Conservation (phyloP, 495 filamentous ascomycete genomes). For the Aspergillus ostianus region DNA sequence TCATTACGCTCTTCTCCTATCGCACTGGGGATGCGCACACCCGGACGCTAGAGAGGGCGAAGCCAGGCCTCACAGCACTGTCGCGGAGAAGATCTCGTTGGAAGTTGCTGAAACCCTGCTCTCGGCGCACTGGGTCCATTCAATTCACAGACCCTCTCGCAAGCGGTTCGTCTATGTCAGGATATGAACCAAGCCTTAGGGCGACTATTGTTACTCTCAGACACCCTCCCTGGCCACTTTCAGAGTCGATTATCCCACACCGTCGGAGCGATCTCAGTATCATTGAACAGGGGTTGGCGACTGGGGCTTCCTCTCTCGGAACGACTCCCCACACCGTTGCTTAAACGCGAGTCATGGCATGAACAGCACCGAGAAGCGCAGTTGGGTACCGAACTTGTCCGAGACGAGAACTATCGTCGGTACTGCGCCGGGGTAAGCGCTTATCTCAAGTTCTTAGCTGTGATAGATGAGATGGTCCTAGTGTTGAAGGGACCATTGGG, state of each 20-base stretch:
- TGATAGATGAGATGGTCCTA: constrained; percentile 38
- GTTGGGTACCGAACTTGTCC: constrained; percentile 26
- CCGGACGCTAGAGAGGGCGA: not conserved
- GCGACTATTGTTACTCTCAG: constrained; percentile 30
- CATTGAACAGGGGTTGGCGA: constrained; percentile 33
- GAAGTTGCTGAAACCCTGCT: constrained; percentile 27
- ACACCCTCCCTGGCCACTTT: constrained; percentile 30
- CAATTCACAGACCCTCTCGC: constrained; percentile 27
- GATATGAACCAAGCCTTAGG: constrained; percentile 34
- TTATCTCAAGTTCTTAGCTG: constrained; percentile 33
- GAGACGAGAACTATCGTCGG: constrained; percentile 35
- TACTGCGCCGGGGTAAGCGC: constrained; percentile 39
- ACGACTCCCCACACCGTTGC: constrained; percentile 34
- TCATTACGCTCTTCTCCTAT: constrained; percentile 41
- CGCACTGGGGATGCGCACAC: constrained; percentile 28
- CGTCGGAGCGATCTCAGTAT: constrained; percentile 31
- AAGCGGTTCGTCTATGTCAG: constrained; percentile 32
- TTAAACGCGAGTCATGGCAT: constrained; percentile 31
- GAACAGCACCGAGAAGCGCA: constrained; percentile 19
- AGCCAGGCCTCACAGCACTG: constrained; percentile 18
- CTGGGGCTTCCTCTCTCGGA: constrained; percentile 37
- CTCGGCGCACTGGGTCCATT: constrained; percentile 29
- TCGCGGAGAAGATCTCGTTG: constrained; percentile 31
- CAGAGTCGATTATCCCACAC: constrained; percentile 23
- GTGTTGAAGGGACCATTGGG: constrained; percentile 38